Evolutionary conservation across 208 protist species (phyloP), one percentile per base, ranked within the genome.

Genomic region (Leishmania martiniquensis): DNA sequence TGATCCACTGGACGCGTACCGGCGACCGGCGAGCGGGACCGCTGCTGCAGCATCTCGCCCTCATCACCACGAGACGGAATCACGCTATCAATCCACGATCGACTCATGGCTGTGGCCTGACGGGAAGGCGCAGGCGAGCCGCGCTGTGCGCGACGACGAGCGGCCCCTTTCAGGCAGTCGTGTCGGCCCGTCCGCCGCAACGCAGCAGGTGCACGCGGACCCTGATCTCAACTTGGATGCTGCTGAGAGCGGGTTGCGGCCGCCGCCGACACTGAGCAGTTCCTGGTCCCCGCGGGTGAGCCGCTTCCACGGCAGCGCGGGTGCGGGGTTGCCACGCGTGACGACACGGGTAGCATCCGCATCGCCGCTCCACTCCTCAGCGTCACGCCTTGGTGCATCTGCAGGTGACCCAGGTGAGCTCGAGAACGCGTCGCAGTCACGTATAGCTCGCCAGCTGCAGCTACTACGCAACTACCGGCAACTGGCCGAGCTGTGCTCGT

Each of bases 401-500:
- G 13, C 70, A 25, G 59, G 29, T 17, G 81, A 78, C 32, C 2
- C 51, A 1, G 70, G 76, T 4, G 77, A 72, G n/a, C 78, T 87
- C 17, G 87, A 93, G 55, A 83, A 90, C 76, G 75, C 74, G 5
- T 42, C 81, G 47, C 84, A 88, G 57, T 76, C 72, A n/a, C 84
- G 87, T 78, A 89, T 93, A 32, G 77, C 82, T 15, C 89, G 87
- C 2, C 89, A 93, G 77, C 82, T 93, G 72, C 89, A 93, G 80
- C 83, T 93, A n/a, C 78, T 93, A 69, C 87, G 86, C 49, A 93
- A 91, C 82, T 91, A 93, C 79, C 84, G 87, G 25, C 80, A 89
- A 72, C 76, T 93, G 1, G 79, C 86, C 4, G 86, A 90, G 70
- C 72, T 93, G 62, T 93, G 89, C 85, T 55, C 86, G 60, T 74